Conservation (phyloP, 495 filamentous ascomycete species). For the Massariosphaeria phaeospora region DNA sequence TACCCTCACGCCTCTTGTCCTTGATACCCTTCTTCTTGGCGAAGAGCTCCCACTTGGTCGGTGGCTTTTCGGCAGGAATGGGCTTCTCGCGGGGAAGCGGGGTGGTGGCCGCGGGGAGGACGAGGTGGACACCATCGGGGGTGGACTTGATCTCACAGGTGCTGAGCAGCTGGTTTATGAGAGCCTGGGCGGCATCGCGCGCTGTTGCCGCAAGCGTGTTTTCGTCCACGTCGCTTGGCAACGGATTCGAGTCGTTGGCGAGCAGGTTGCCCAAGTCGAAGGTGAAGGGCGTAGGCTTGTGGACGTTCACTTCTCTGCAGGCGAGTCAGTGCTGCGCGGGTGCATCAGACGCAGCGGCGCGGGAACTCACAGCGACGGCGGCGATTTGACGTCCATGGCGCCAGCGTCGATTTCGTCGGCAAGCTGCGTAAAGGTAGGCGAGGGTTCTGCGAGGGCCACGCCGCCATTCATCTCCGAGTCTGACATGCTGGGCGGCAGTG, state of each 20-base stretch:
- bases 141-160: conserved; percentile 70
- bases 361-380: conserved; percentile 6
- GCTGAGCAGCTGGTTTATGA: conserved; percentile 84
- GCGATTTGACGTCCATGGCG: conserved; percentile 20
- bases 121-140: conserved; percentile 60
- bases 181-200: conserved; percentile 78
- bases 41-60: conserved; percentile 92
- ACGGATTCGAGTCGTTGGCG: conserved; percentile 74
- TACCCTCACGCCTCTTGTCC: conserved; percentile 63
- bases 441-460: background rate
- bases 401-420: conserved; percentile 10
- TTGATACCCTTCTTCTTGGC: conserved; percentile 93
- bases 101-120: conserved; percentile 64
- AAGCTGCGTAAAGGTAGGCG: background rate
- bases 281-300: conserved; percentile 80
- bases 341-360: background rate
- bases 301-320: conserved; percentile 56
- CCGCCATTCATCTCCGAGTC: conserved; percentile 13
- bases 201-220: conserved; percentile 60
- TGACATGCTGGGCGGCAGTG: conserved; percentile 14
- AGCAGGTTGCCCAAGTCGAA: conserved; percentile 88
- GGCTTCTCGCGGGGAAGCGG: conserved; percentile 84
- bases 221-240: conserved; percentile 53
- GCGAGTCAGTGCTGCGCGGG: background rate
- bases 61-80: conserved; percentile 68